These are phyloP conservation scores for Hymenoscyphus fructigenus DNA, from an alignment of 2,329 filamentous ascomycete genomes.

Conservation along the genomic window DNA sequence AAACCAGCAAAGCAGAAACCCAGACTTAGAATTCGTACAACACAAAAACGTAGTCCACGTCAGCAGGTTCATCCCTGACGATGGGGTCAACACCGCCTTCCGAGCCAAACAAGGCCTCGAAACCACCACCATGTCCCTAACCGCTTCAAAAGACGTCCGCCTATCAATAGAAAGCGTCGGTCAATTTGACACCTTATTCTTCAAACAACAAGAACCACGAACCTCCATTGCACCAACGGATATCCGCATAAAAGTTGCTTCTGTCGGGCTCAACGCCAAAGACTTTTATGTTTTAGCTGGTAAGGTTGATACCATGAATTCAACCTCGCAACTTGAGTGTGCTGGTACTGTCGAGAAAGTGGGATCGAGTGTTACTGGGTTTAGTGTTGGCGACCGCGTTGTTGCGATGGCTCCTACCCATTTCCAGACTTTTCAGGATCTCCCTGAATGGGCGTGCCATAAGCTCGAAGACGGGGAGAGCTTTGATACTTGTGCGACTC, in stretches of 20 bases:
- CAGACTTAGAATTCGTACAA: not conserved
- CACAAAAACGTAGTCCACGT: not conserved
- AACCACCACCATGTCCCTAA: not conserved
- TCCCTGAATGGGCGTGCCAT: constrained; percentile 28
- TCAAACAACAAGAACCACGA: not conserved
- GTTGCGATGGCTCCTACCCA: constrained; percentile 36
- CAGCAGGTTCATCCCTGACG: not conserved
- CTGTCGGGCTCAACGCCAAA: not conserved
- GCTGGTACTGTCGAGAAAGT: constrained; percentile 31
- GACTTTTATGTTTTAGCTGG: constrained; percentile 1
- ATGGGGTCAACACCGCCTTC: not conserved
- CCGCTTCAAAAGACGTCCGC: not conserved
- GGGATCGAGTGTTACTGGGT: constrained; percentile 26
- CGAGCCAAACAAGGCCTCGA: not conserved
- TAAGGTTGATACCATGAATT: not conserved
- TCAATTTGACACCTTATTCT: not conserved
- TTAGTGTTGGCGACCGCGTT: constrained; percentile 32
- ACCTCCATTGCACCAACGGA: not conserved
- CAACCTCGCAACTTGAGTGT: constrained; percentile 14
- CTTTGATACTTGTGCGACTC: constrained; percentile 43
- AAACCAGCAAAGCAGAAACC: not conserved
- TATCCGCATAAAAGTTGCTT: not conserved
- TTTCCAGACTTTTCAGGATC: constrained; percentile 5
- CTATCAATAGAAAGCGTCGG: not conserved
- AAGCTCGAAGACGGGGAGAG: constrained; percentile 43